phyloP scores from a whole-genome alignment of 352 stramenopile species.

The Globisporangium barbulae region DNA sequence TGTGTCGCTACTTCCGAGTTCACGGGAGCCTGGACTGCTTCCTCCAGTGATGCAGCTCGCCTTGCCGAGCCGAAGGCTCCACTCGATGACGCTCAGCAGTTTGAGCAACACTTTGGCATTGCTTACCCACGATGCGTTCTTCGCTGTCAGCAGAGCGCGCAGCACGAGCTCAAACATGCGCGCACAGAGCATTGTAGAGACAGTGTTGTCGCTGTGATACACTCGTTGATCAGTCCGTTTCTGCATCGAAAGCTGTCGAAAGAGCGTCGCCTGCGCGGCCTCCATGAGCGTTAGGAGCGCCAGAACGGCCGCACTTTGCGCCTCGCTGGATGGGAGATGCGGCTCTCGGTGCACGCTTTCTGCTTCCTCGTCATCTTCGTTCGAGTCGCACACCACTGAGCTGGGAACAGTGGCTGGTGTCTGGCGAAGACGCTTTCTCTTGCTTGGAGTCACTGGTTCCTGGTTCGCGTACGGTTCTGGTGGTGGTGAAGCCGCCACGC shows the following conservation, averaged over 20 bases:
- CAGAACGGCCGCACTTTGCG: constrained; percentile 31
- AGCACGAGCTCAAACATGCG: constrained; percentile 11
- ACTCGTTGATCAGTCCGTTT: neutral
- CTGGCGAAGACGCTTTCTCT: constrained; percentile 18
- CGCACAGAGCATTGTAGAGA: constrained; percentile 3
- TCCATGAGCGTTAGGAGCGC: constrained; percentile 37
- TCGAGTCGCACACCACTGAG: neutral
- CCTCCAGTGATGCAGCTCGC: constrained; percentile 19
- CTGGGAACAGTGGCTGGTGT: neutral
- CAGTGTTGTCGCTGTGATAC: neutral
- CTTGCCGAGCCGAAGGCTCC: constrained; percentile 41
- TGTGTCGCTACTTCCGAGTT: neutral
- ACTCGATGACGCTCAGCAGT: constrained; percentile 43
- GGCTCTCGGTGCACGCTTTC: constrained; percentile 13
- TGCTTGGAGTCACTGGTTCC: constrained; percentile 7
- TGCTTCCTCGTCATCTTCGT: constrained; percentile 1
- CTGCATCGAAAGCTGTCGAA: constrained; percentile 10
- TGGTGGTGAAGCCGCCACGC: neutral
- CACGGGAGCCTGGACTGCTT: neutral
- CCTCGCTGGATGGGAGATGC: constrained; percentile 31
- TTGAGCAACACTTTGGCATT: constrained; percentile 37
- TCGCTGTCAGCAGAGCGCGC: constrained; percentile 25
- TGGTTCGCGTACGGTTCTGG: constrained; percentile 3
- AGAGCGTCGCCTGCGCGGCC: constrained; percentile 31
- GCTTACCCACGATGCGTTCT: constrained; percentile 33